phyloP scores from a whole-genome alignment of 148 eudicot species.

The Persicaria tinctoria region DNA sequence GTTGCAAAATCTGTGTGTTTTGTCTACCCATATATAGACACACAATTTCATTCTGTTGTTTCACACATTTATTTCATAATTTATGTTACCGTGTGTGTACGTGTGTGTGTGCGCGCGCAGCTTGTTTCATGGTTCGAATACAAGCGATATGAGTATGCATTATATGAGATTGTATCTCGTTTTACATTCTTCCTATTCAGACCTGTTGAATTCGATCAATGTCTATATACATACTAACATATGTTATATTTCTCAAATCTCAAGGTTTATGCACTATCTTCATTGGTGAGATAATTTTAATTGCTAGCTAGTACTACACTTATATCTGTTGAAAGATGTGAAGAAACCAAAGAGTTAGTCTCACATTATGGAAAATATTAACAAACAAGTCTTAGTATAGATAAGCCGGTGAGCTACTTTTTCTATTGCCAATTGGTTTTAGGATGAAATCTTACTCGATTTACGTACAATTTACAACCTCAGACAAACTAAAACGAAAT shows the following conservation, averaged over 20 bases:
- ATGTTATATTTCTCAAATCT: background rate
- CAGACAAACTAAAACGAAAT: too few species aligned
- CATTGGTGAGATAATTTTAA: too few species aligned
- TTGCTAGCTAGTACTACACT: too few species aligned
- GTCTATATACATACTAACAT: too few species aligned
- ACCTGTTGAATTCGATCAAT: background rate
- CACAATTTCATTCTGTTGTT: background rate
- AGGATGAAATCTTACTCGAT: too few species aligned
- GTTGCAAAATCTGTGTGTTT: background rate
- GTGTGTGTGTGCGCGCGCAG: background rate
- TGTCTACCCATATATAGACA: constrained; percentile 9
- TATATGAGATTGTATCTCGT: background rate
- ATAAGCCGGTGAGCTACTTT: too few species aligned
- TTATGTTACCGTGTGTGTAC: background rate
- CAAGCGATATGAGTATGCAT: background rate
- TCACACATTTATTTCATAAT: background rate
- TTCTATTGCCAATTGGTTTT: too few species aligned
- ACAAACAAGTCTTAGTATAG: too few species aligned
- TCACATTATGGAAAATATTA: too few species aligned
- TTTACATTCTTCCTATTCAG: background rate
- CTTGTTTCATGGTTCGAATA: background rate
- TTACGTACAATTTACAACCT: too few species aligned
- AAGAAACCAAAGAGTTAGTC: too few species aligned
- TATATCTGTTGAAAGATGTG: too few species aligned
- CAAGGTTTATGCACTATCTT: background rate